A percentile compares a stretch with the other conserved stretches of the same genome.
phyloP scores from a whole-genome alignment of 106 monocot species.

The Acanthochlamys bracteata region DNA sequence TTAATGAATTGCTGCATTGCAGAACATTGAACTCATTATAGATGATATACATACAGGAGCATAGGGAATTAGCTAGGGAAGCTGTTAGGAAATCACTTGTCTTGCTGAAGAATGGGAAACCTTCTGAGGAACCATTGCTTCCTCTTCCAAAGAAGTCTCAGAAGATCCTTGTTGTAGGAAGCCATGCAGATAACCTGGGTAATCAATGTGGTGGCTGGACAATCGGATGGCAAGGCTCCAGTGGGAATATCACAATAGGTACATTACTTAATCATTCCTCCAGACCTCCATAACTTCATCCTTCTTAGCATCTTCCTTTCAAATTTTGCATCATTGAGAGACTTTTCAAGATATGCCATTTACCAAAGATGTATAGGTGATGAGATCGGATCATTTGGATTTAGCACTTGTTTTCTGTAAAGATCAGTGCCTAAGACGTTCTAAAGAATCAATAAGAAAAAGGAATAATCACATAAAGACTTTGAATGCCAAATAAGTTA shows the following conservation, averaged over 20 bases:
- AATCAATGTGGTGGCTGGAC: conserved; percentile 73
- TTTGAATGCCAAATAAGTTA: too few relatives aligned
- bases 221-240: conserved; percentile 49
- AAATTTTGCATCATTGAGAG: too few relatives aligned
- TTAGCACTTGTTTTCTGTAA: too few relatives aligned
- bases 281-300: not conserved
- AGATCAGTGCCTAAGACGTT: too few relatives aligned
- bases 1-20: not conserved
- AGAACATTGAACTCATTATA: not conserved
- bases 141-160: conserved; percentile 39
- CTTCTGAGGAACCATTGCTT: conserved; percentile 16
- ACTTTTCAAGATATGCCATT: too few relatives aligned
- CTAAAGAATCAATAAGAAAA: too few relatives aligned
- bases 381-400: too few relatives aligned
- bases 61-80: conserved; percentile 81
- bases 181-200: conserved; percentile 54
- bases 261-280: not conserved
- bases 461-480: too few relatives aligned
- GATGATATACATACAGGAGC: conserved; percentile 33
- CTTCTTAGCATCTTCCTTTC: not conserved
- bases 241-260: conserved; percentile 40
- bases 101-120: conserved; percentile 63
- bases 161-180: conserved; percentile 58
- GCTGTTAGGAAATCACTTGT: conserved; percentile 90
- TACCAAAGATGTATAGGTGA: too few relatives aligned